Conservation (phyloP, 202 grass and related monocot species). For the Bolboschoenoplectus hybrid region DNA sequence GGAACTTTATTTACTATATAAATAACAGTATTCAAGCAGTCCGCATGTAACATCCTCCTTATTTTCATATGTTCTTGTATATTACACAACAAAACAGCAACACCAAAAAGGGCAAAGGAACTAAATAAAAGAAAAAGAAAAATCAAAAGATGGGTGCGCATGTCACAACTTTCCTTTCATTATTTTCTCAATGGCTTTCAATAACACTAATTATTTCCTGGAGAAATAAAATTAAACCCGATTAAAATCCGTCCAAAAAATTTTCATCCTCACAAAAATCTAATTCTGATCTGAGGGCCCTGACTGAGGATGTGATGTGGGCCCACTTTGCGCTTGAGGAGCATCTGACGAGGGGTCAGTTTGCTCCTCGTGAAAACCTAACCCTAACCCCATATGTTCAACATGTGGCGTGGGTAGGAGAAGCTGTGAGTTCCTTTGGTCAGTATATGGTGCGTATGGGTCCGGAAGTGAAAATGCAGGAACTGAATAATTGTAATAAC, state of each 20-base stretch:
- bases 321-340: conserved; percentile 7
- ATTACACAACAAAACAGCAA: conserved; percentile 43
- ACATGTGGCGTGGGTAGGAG: conserved; percentile 10
- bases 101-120: conserved; percentile 31
- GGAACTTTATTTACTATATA: conserved; percentile 40
- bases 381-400: conserved; percentile 19
- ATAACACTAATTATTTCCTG: conserved; percentile 40
- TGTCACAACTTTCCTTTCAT: conserved; percentile 24
- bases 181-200: conserved; percentile 37
- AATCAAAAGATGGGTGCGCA: conserved; percentile 28
- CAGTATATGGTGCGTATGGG: conserved; percentile 30
- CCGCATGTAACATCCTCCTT: conserved; percentile 38
- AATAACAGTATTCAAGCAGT: conserved; percentile 40
- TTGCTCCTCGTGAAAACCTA: conserved; percentile 35
- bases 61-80: conserved; percentile 42
- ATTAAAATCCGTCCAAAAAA: conserved; percentile 36
- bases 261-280: conserved; percentile 30
- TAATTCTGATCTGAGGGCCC: conserved; percentile 41
- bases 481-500: conserved; percentile 43
- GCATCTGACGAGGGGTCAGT: conserved; percentile 12
- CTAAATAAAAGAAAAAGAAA: conserved; percentile 31
- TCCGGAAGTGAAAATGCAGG: conserved; percentile 38
- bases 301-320: conserved; percentile 26
- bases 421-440: conserved; percentile 38
- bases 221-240: conserved; percentile 41